Percentiles rank a stretch among this genome's conserved stretches.
phyloP scores from a whole-genome alignment of 108 stramenopile species.

The Cyclotella cryptica region DNA sequence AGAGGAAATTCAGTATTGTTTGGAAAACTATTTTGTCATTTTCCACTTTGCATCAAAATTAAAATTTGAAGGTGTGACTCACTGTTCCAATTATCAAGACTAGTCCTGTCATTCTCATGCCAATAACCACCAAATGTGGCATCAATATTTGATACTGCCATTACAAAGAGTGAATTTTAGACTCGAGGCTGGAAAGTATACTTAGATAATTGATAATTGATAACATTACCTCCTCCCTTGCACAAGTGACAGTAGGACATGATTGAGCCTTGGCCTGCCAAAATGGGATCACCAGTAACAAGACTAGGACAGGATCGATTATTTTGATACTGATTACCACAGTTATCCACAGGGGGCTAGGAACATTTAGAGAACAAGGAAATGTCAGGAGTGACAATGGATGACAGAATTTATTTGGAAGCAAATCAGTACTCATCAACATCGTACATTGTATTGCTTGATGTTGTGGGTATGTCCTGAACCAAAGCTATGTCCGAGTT shows the following conservation, averaged over 20 bases:
- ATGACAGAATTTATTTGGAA: background rate
- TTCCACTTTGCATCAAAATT: background rate
- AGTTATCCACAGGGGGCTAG: conserved; percentile 3
- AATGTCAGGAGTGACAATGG: background rate
- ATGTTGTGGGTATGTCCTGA: background rate
- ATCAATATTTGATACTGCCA: background rate
- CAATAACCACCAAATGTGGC: conserved; percentile 11
- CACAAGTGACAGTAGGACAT: conserved; percentile 16
- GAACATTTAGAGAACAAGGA: background rate
- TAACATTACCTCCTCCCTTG: background rate
- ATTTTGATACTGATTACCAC: background rate
- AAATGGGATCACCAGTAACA: background rate
- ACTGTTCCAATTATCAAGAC: conserved; percentile 2
- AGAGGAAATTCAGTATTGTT: background rate
- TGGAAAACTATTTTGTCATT: background rate
- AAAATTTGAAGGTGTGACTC: background rate
- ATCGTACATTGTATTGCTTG: background rate
- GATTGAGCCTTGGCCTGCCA: background rate
- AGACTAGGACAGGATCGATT: no score
- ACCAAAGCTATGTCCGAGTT: conserved; percentile 6
- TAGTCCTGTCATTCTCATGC: background rate
- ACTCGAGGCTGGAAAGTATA: no score
- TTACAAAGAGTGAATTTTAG: background rate
- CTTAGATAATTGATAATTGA: background rate
- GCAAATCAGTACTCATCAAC: background rate